Conservation (phyloP, 352 stramenopile genomes). For the Aphanomyces stellatus region DNA sequence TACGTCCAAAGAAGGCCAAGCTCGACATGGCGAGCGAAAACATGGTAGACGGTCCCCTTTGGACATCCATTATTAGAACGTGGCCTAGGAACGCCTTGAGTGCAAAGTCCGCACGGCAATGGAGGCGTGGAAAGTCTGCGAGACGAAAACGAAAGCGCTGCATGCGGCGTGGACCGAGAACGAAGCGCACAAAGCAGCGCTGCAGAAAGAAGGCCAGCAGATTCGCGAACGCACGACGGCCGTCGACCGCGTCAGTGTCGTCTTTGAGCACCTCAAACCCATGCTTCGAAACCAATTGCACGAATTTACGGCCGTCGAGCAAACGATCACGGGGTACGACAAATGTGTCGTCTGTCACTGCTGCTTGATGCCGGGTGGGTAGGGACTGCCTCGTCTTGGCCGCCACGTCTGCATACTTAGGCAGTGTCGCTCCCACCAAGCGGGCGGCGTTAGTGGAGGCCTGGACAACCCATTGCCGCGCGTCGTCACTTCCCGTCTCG, state of each 20-base stretch:
- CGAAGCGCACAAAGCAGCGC: constrained; percentile 33
- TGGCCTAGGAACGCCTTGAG: constrained; percentile 37
- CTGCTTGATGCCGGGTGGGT: neutral
- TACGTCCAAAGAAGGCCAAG: constrained; percentile 42
- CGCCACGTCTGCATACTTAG: constrained; percentile 7
- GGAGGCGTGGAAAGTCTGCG: constrained; percentile 24
- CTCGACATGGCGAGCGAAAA: constrained; percentile 34
- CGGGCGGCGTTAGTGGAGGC: constrained; percentile 19
- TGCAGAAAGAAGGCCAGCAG: constrained; percentile 4
- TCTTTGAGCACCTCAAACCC: constrained; percentile 16
- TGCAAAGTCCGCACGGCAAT: neutral
- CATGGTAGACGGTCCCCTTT: too few relatives aligned
- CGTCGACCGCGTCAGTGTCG: constrained; percentile 4
- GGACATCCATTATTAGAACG: too few relatives aligned
- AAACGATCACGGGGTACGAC: neutral
- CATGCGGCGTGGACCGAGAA: constrained; percentile 36
- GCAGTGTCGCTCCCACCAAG: neutral
- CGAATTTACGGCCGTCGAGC: neutral
- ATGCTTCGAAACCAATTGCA: constrained; percentile 1
- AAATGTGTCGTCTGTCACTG: neutral
- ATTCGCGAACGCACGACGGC: neutral
- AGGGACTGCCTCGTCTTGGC: constrained; percentile 10
- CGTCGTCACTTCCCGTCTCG: constrained; percentile 21
- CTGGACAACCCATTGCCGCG: constrained; percentile 26
- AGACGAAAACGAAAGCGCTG: constrained; percentile 36